Percentiles rank a stretch among this genome's conserved stretches.
These are phyloP conservation scores for Avena sativa DNA, from an alignment of 176 grass and related monocot genomes.

Conservation along the genomic window DNA sequence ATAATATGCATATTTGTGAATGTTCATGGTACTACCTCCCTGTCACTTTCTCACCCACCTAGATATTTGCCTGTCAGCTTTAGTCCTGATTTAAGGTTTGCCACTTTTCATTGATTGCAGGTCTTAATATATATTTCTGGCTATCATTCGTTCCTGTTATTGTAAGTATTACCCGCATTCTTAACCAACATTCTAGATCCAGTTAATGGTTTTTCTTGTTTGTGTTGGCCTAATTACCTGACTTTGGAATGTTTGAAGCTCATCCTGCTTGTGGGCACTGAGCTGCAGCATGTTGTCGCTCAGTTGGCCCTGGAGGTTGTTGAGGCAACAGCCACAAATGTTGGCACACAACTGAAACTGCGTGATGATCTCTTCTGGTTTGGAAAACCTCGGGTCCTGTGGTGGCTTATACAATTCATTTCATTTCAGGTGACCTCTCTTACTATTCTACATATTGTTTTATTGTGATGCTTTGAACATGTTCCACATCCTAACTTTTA, in stretches of 20 bases:
- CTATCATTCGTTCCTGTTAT: conserved; percentile 78
- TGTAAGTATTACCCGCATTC: conserved; percentile 59
- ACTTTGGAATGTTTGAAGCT: conserved; percentile 48
- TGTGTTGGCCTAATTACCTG: conserved; percentile 27
- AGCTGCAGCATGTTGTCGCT: conserved; percentile 85
- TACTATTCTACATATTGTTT: conserved; percentile 25
- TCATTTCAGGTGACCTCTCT: conserved; percentile 83
- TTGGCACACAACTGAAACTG: conserved; percentile 87
- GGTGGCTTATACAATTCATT: conserved; percentile 99
- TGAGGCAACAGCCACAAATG: conserved; percentile 68
- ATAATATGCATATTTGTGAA: conserved; percentile 92
- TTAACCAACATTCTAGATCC: background rate
- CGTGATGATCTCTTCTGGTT: conserved; percentile 98
- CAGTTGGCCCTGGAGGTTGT: conserved; percentile 83
- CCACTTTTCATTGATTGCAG: conserved; percentile 50
- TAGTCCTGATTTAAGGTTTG: background rate
- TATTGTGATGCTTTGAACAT: conserved; percentile 26
- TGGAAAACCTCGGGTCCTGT: conserved; percentile 84
- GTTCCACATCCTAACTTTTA: conserved; percentile 35
- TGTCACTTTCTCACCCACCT: background rate
- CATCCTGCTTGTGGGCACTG: conserved; percentile 83
- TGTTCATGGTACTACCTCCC: conserved; percentile 66
- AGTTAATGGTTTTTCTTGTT: background rate
- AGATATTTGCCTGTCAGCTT: background rate
- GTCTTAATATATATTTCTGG: conserved; percentile 99